Evolutionary conservation across 139 green algal species (phyloP).

Genomic region (Microglena sp.): DNA sequence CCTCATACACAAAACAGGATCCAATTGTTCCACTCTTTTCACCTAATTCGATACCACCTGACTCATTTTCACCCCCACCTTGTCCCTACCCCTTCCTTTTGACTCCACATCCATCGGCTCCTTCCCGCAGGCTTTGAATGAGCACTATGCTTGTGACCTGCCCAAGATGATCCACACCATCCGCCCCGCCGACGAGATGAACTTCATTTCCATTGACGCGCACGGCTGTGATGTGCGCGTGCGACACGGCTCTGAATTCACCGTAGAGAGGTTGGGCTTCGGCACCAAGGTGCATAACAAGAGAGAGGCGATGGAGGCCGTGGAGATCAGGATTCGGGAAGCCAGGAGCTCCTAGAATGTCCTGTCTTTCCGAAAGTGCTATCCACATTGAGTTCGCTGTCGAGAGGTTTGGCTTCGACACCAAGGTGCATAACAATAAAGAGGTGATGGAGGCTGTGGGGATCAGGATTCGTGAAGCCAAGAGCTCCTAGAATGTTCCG

Average conservation of each 20-base stretch:
- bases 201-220: slow-evolving; percentile 88
- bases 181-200: slow-evolving; percentile 45
- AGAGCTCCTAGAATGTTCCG: no score
- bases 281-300: slow-evolving; percentile 35
- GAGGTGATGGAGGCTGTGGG: slow-evolving; percentile 38
- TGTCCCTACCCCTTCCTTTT: no score
- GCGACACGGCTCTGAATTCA: slow-evolving; percentile 57
- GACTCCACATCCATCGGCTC: no score
- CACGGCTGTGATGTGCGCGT: slow-evolving; percentile 79
- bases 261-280: slow-evolving; percentile 76
- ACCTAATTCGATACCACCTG: background rate
- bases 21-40: background rate
- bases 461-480: no score
- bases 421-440: slow-evolving; percentile 35
- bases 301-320: slow-evolving; percentile 33
- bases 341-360: no score
- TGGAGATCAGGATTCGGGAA: no score
- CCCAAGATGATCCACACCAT: slow-evolving; percentile 16
- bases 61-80: background rate
- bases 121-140: slow-evolving; percentile 62
- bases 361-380: no score
- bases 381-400: slow-evolving; percentile 81
- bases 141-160: slow-evolving; percentile 42
- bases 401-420: slow-evolving; percentile 70
- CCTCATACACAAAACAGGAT: no score